phyloP scores from a whole-genome alignment of 2,329 filamentous ascomycete species.

The Tolypocladium ovalisporum region DNA sequence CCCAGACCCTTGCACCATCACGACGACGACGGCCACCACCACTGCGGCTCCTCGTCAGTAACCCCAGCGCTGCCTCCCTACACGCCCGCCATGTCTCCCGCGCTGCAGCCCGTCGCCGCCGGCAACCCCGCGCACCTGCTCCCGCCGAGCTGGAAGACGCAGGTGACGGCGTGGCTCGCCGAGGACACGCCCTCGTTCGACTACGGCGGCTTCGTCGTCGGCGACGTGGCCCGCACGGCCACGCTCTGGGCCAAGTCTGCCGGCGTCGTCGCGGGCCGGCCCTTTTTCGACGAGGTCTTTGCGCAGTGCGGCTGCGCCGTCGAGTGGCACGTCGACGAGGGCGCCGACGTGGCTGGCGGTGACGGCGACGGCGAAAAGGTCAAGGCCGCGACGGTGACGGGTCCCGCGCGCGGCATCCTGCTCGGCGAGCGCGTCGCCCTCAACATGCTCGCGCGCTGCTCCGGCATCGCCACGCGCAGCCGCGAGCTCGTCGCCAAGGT shows the following conservation, averaged over 20 bases:
- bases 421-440: constrained; percentile 90
- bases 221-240: constrained; percentile 51
- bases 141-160: constrained; percentile 72
- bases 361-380: constrained; percentile 35
- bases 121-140: constrained; percentile 57
- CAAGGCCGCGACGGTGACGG: constrained; percentile 69
- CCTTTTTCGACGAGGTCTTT: constrained; percentile 95
- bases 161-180: constrained; percentile 75
- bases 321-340: constrained; percentile 77
- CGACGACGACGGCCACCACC: neutral
- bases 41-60: too few relatives aligned
- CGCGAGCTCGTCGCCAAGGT: constrained; percentile 43
- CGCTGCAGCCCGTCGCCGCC: neutral
- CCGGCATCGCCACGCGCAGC: constrained; percentile 71
- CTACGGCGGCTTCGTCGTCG: constrained; percentile 95
- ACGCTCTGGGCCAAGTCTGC: constrained; percentile 59
- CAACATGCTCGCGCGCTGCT: constrained; percentile 83
- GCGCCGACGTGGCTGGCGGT: constrained; percentile 54
- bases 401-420: constrained; percentile 68
- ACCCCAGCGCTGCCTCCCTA: neutral
- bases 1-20: neutral
- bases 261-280: constrained; percentile 80
- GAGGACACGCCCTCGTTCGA: constrained; percentile 96
- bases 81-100: neutral
- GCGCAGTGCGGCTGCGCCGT: constrained; percentile 82